Conservation (phyloP, 2,329 filamentous ascomycete genomes). For the Paraphaeosphaeria minitans region DNA sequence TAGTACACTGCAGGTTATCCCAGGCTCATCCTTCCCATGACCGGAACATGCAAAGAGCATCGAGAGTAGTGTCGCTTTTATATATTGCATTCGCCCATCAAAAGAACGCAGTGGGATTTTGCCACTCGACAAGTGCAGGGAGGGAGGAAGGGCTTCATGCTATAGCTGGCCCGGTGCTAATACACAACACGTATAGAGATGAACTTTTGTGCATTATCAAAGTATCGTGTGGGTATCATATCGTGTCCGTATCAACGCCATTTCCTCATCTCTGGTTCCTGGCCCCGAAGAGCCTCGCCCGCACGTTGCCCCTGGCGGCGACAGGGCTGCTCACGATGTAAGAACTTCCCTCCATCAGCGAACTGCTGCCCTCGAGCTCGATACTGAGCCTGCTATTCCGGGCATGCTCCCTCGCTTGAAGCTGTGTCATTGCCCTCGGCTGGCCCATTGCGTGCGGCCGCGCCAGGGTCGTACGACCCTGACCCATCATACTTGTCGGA, state of each 20-base stretch:
- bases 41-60: too few relatives aligned
- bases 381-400: conserved; percentile 33
- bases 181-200: too few relatives aligned
- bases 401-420: conserved; percentile 7
- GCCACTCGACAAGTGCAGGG: too few relatives aligned
- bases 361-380: conserved; percentile 43
- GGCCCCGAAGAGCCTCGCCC: conserved; percentile 36
- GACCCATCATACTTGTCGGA: not conserved
- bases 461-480: not conserved
- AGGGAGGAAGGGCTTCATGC: too few relatives aligned
- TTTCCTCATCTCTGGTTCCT: conserved; percentile 20
- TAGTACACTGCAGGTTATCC: too few relatives aligned
- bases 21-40: too few relatives aligned
- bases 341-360: conserved; percentile 44
- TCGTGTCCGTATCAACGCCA: conserved; percentile 7
- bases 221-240: conserved; percentile 5
- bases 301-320: conserved; percentile 34
- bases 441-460: conserved; percentile 5
- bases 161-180: too few relatives aligned
- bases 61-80: too few relatives aligned
- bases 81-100: too few relatives aligned
- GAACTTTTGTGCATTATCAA: not conserved
- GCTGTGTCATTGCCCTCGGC: not conserved
- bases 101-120: too few relatives aligned
- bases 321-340: conserved; percentile 43